A percentile compares a stretch with the other conserved stretches of the same genome.
Conservation (phyloP, 192 early-diverging fungal genomes). For the Phycomyces blakesleeanus region DNA sequence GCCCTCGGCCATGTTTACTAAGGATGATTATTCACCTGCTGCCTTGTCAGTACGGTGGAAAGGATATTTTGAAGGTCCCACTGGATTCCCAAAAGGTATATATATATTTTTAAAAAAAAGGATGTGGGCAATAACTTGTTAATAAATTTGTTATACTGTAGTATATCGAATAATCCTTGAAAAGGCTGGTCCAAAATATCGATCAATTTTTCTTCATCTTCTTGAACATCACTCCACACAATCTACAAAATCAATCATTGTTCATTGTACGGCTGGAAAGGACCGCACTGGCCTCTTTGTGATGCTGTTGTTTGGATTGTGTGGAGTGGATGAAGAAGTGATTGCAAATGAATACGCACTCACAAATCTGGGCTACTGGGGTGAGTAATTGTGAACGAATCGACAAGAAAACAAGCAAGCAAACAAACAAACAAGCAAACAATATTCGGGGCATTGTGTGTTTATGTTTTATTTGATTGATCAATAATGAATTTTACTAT, state of each 20-base stretch:
- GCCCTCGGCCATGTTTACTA: conserved; percentile 48
- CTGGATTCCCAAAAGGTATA: conserved; percentile 45
- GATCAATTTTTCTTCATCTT: conserved; percentile 45
- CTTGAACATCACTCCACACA: conserved; percentile 31
- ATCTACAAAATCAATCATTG: conserved; percentile 43
- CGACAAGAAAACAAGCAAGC: too few relatives aligned
- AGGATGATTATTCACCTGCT: conserved; percentile 54
- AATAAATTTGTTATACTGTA: background rate
- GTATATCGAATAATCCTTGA: conserved; percentile 47
- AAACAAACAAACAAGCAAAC: too few relatives aligned
- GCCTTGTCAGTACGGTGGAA: conserved; percentile 51
- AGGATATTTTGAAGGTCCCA: conserved; percentile 49
- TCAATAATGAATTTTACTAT: too few relatives aligned
- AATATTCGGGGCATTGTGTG: too few relatives aligned
- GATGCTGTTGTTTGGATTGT: conserved; percentile 55
- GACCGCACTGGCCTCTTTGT: conserved; percentile 62
- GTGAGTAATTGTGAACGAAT: conserved; percentile 8
- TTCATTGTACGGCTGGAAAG: conserved; percentile 73
- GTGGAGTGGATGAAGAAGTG: conserved; percentile 63
- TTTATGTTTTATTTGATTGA: too few relatives aligned
- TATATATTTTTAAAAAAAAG: background rate
- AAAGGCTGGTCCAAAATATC: conserved; percentile 38
- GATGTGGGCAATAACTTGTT: too few relatives aligned
- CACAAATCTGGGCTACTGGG: conserved; percentile 45
- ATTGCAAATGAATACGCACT: conserved; percentile 64